Percentiles rank a stretch among this genome's conserved stretches.
Conservation (phyloP, 2,329 filamentous ascomycete species). For the Macrophomina pseudophaseolina region DNA sequence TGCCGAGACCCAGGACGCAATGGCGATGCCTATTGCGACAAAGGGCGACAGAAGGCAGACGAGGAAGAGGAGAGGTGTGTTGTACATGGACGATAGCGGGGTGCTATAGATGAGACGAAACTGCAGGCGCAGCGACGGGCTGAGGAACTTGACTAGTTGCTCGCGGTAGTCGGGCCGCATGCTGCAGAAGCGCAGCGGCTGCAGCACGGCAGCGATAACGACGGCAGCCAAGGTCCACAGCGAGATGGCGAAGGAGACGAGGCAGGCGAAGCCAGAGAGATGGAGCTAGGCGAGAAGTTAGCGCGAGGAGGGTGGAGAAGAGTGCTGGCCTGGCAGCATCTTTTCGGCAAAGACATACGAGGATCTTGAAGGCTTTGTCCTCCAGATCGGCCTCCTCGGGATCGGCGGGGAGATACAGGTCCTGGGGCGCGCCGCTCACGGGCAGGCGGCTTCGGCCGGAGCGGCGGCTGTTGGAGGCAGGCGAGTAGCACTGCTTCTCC, state of each 20-base stretch:
- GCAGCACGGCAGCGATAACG: constrained; percentile 54
- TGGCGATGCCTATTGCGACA: constrained; percentile 60
- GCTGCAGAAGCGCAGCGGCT: constrained; percentile 61
- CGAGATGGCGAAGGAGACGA: constrained; percentile 59
- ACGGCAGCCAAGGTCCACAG: constrained; percentile 59
- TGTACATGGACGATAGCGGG: constrained; percentile 41
- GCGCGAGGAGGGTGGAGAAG: not conserved
- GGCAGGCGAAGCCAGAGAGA: constrained; percentile 58
- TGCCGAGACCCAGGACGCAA: constrained; percentile 64
- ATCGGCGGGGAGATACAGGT: constrained; percentile 38
- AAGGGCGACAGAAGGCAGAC: constrained; percentile 62
- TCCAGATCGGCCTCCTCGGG: constrained; percentile 47
- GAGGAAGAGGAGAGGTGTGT: constrained; percentile 52
- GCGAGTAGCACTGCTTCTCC: constrained; percentile 38
- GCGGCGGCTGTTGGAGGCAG: constrained; percentile 32
- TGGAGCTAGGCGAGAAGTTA: constrained; percentile 51
- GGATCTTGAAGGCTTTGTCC: constrained; percentile 50
- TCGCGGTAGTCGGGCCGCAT: constrained; percentile 52
- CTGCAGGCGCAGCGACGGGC: constrained; percentile 59
- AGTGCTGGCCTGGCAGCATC: not conserved
- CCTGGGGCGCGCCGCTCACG: constrained; percentile 36
- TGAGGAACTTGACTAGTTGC: constrained; percentile 58
- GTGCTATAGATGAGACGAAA: constrained; percentile 54
- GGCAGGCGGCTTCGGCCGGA: constrained; percentile 33
- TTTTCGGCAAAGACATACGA: constrained; percentile 38